A percentile compares a stretch with the other conserved stretches of the same genome.
phyloP scores from a whole-genome alignment of 805 yeast species.

The Nakazawaea populi region DNA sequence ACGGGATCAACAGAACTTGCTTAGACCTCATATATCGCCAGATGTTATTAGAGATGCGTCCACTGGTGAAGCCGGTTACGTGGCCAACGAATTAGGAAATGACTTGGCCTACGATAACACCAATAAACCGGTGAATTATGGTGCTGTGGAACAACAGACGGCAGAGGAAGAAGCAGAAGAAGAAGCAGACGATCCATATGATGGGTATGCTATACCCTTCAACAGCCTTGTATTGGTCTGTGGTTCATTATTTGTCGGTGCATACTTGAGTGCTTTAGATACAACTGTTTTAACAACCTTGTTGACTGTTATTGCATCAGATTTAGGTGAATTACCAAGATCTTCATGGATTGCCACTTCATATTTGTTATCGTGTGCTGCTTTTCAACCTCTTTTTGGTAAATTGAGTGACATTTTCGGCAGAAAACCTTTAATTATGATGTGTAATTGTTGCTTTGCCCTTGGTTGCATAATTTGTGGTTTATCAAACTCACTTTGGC shows the following conservation, averaged over 20 bases:
- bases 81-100: slow-evolving; percentile 13
- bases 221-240: slow-evolving; percentile 23
- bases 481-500: slow-evolving; percentile 31
- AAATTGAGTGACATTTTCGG: slow-evolving; percentile 51
- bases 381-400: slow-evolving; percentile 53
- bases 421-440: slow-evolving; percentile 30
- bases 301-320: slow-evolving; percentile 45
- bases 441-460: slow-evolving; percentile 26
- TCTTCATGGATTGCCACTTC: slow-evolving; percentile 37
- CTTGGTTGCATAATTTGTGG: slow-evolving; percentile 39
- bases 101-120: slow-evolving; percentile 7
- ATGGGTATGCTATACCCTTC: slow-evolving; percentile 27
- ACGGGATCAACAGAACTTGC: slow-evolving; percentile 1
- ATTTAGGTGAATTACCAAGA: slow-evolving; percentile 37
- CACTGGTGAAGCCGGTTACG: slow-evolving; percentile 10
- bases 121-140: slow-evolving; percentile 8
- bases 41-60: slow-evolving; percentile 11
- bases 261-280: slow-evolving; percentile 43
- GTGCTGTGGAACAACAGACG: slow-evolving; percentile 4
- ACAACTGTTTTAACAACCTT: slow-evolving; percentile 51
- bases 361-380: slow-evolving; percentile 35
- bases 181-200: not conserved
- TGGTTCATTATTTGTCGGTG: slow-evolving; percentile 24
- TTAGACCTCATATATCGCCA: slow-evolving; percentile 5
- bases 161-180: not conserved